A percentile compares a stretch with the other conserved stretches of the same genome.
phyloP scores from a whole-genome alignment of 495 filamentous ascomycete species.

The Aspergillus panamensis region DNA sequence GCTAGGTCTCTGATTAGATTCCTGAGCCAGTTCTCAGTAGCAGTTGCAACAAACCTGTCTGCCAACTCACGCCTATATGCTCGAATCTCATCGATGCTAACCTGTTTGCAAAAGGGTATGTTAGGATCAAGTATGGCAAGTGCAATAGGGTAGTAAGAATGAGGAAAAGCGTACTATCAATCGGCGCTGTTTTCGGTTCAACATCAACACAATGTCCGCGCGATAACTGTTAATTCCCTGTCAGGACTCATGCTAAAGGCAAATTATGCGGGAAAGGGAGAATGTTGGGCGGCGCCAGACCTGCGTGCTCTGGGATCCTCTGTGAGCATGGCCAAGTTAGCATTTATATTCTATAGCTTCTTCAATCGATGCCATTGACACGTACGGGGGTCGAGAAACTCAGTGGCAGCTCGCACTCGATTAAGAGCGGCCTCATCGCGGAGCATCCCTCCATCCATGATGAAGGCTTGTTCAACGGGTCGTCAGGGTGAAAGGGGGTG shows the following conservation, averaged over 20 bases:
- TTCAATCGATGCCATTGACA: conserved; percentile 7
- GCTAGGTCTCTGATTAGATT: conserved; percentile 29
- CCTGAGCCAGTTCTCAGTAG: background rate
- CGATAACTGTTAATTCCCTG: conserved; percentile 54
- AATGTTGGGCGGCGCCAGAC: conserved; percentile 27
- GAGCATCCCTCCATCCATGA: conserved; percentile 70
- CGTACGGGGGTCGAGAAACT: conserved; percentile 85
- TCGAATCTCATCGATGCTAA: conserved; percentile 93
- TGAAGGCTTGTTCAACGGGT: conserved; percentile 16
- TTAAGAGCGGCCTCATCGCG: conserved; percentile 79
- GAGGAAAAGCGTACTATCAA: conserved; percentile 46
- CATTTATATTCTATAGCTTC: background rate
- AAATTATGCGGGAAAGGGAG: background rate
- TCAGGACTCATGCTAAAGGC: conserved; percentile 18
- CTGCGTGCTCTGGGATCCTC: conserved; percentile 57
- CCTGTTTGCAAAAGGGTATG: conserved; percentile 40
- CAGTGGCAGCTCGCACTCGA: conserved; percentile 73
- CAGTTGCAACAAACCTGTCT: conserved; percentile 56
- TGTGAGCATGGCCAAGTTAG: conserved; percentile 29
- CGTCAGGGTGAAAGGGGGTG: conserved; percentile 16
- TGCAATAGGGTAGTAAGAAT: background rate
- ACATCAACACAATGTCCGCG: conserved; percentile 86
- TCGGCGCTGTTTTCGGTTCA: conserved; percentile 78
- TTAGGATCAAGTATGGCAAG: background rate
- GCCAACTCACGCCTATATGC: conserved; percentile 85